Evolutionary conservation across 164 flowering plant genomes (phyloP).

Genomic region (Sextonia rubra): DNA sequence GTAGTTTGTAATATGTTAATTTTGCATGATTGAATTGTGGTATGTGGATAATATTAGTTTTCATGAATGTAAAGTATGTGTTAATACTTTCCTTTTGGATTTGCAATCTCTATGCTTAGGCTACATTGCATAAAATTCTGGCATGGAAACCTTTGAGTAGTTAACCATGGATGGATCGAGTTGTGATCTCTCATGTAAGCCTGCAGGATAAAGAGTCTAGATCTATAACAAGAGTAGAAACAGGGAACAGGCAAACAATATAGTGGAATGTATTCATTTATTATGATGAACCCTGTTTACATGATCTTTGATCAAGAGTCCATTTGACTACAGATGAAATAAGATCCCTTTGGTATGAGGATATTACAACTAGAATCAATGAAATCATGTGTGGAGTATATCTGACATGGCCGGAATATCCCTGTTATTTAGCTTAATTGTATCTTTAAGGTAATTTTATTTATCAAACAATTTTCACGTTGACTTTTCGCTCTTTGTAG

Average conservation of each 20-base stretch:
- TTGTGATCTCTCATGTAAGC: background rate
- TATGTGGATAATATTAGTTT: background rate
- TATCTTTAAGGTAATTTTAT: background rate
- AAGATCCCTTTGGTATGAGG: no score
- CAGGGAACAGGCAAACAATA: no score
- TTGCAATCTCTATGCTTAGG: background rate
- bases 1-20: background rate
- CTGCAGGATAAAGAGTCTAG: background rate
- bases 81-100: no score
- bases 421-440: background rate
- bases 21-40: background rate
- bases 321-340: no score
- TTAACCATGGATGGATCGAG: background rate
- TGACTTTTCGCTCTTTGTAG: slow-evolving; percentile 30
- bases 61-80: background rate
- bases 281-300: no score
- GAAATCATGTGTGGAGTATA: no score
- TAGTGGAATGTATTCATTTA: no score
- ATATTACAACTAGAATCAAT: no score
- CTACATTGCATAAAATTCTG: background rate
- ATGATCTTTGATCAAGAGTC: no score
- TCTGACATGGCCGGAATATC: no score
- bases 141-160: background rate
- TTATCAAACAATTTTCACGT: background rate
- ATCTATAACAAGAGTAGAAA: no score